Evolutionary conservation across 208 protist species (phyloP), one percentile per base, ranked within the genome.

Genomic region (Balamuthia mandrillaris): DNA sequence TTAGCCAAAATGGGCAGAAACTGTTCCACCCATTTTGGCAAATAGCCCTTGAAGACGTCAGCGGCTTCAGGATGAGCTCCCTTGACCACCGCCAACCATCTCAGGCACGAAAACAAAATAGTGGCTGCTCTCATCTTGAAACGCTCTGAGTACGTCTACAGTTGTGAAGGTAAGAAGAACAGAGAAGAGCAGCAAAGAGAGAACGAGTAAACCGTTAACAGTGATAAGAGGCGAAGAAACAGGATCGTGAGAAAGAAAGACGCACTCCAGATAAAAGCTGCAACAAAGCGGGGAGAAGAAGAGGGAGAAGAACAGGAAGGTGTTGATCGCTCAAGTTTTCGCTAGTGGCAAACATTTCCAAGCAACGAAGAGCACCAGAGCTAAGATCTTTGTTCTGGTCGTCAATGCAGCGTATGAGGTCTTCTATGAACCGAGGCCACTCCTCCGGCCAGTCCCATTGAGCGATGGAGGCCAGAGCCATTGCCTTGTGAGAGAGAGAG

Each of bases 361-460:
- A 51, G 74, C 74, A 81, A 21, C 42, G 56, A 37, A 81, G 56
- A 27, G 74, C 74, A 41, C 74, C 74, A 35, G 56, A 44, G 49
- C 56, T 63, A 18, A 81, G 51, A 5, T 35, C 6, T 1, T 18
- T 21, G 35, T 81, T 81, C 24, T 45, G 37, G 9, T 27, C 47
- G 21, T 60, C 74, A n/a, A 81, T 35, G n/a, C 74, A 81, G 31
- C 42, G 56, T 18, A 81, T 51, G 2, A 86, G 63, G 33, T 78
- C 63, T 58, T 75, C 56, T n/a, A 86, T 68, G 39, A 86, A 51
- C n/a, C 18, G 16, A 33, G 83, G 83, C 83, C 83, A 86, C 47
- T 86, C 47, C 5, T 31, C 24, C n/a, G 83, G 83, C 83, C 83
- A 86, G 75, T 86, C 83, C 83, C 83, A 86, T 24, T 86, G 83